These are phyloP conservation scores for Batkoa obscura DNA, from an alignment of 371 early-diverging fungal species.

Conservation along the genomic window DNA sequence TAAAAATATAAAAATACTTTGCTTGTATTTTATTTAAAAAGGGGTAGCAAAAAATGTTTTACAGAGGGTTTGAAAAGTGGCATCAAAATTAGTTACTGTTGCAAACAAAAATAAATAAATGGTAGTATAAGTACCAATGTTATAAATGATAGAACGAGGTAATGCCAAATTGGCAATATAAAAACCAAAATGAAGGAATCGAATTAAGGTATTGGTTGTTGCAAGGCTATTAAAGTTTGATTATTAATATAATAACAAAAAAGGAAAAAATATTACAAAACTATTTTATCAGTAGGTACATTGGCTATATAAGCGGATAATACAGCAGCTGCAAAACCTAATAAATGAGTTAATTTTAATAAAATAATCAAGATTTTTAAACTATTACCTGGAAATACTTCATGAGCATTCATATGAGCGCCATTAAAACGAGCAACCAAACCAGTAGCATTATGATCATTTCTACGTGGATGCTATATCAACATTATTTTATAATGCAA, in stretches of 20 bases:
- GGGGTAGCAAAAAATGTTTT: background rate
- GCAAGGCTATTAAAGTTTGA: background rate
- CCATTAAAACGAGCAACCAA: background rate
- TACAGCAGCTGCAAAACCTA: slow-evolving; percentile 1
- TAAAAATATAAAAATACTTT: too few species aligned
- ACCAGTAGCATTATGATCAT: background rate
- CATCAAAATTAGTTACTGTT: background rate
- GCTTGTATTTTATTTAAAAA: background rate
- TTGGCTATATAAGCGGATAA: background rate
- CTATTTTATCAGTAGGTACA: background rate
- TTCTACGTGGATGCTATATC: background rate
- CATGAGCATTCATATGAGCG: background rate
- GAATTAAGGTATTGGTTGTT: background rate
- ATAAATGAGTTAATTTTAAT: background rate
- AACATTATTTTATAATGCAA: background rate
- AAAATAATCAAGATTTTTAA: background rate
- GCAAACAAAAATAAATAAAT: background rate
- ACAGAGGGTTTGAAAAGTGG: background rate
- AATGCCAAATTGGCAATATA: background rate
- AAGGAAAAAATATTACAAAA: background rate
- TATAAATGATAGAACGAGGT: background rate
- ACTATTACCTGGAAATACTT: background rate
- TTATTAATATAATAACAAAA: background rate
- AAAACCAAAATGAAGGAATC: background rate
- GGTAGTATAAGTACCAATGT: background rate